Base-by-base conservation (phyloP, 129 eudicot genomes). In the Flaveria ramosissima region DNA sequence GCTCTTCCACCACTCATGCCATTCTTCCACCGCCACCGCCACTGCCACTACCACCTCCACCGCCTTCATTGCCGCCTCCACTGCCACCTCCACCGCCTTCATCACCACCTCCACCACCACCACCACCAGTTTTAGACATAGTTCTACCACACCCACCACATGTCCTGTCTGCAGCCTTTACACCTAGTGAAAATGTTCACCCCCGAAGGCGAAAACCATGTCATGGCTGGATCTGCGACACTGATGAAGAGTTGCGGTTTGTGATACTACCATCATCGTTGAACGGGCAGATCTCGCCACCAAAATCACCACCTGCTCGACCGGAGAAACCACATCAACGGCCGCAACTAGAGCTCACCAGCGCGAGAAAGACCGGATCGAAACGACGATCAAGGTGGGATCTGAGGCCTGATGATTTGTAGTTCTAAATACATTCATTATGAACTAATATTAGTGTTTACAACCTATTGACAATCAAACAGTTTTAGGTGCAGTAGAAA, bases 211-310 rank as follows among this genome's bases (percentile, higher is more conserved):
- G 66, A 64, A 71, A 47, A 21, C 86, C 86, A 46, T 66, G 80
- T 36, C 51, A 83, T 83, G 86, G 86, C 20, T 83, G 76, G 73
- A 77, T 72, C 7, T 57, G 71, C 9, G 75, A 68, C 21, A 76
- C 56, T 30, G 75, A 82, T 21, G 78, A 71, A 16, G 57, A 82
- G 36, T 19, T 73, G 82, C 73, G 45, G 19, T 78, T 70, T 26
- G 17, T 70, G n/a, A 57, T 15, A 43, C 17, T 78, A 19, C 82
- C 76, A 6, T 70, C 82, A 15, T 56, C 75, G 30, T 7, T 57
- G 7, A 59, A 70, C 70, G 59, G 62, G 4, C 17, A 16, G 24
- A 69, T 69, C 55, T 69, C 76, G 11, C 75, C 74, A 68, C 81
- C 75, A 1, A 27, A 6, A 21, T 36, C 68, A 57, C 70, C 75